A percentile compares a stretch with the other conserved stretches of the same genome.
phyloP scores from a whole-genome alignment of 768 basidiomycete species.

The Sporobolomyces phaffii region DNA sequence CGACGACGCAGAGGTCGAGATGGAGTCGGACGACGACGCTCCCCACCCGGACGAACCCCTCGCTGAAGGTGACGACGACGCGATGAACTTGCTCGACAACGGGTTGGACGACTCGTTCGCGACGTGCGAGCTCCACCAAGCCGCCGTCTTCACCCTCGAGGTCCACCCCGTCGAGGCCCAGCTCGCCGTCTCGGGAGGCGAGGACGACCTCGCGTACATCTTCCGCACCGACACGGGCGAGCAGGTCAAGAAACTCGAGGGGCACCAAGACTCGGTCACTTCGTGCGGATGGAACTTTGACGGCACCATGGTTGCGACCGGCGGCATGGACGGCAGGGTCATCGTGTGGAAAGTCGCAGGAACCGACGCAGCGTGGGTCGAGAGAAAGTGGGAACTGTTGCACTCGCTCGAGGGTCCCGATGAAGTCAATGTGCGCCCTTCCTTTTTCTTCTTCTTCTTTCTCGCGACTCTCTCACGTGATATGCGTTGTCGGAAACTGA shows the following conservation, averaged over 20 bases:
- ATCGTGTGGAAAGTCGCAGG: constrained; percentile 73
- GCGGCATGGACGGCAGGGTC: constrained; percentile 96
- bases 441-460: background rate
- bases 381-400: constrained; percentile 87
- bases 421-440: constrained; percentile 75
- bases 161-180: constrained; percentile 71
- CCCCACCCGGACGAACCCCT: constrained; percentile 10
- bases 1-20: constrained; percentile 5
- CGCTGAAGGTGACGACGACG: constrained; percentile 52
- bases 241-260: constrained; percentile 73
- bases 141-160: constrained; percentile 77
- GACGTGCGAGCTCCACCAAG: constrained; percentile 51
- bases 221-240: constrained; percentile 82
- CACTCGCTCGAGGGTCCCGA: constrained; percentile 88
- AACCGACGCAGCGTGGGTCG: constrained; percentile 53
- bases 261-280: constrained; percentile 87
- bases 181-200: constrained; percentile 84
- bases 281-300: constrained; percentile 72
- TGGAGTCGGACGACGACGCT: constrained; percentile 63
- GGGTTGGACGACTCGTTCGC: constrained; percentile 46
- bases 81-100: constrained; percentile 34
- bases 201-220: constrained; percentile 89
- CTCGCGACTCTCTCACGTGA: too few relatives aligned
- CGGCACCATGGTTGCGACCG: constrained; percentile 88
- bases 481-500: too few relatives aligned